A percentile compares a stretch with the other conserved stretches of the same genome.
Evolutionary conservation across 805 yeast species (phyloP).

Genomic region (Cephaloascus fragrans): DNA sequence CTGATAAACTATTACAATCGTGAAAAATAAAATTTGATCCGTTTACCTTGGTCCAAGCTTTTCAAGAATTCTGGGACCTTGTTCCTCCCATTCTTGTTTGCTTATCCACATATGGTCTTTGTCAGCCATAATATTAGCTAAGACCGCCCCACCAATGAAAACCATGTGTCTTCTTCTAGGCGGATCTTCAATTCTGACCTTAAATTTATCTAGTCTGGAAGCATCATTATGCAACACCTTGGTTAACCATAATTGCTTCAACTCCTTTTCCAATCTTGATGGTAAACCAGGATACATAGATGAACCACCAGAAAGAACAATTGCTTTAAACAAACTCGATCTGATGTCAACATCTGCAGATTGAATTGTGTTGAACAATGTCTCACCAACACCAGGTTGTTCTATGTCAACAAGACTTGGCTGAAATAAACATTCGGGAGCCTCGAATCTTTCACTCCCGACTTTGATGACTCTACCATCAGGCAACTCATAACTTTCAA

Average conservation of each 20-base stretch:
- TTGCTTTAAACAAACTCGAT: conserved; percentile 79
- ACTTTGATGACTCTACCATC: conserved; percentile 92
- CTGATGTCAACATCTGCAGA: conserved; percentile 92
- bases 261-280: conserved; percentile 87
- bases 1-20: no score
- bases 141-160: conserved; percentile 95
- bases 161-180: conserved; percentile 99
- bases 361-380: conserved; percentile 85
- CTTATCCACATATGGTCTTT: conserved; percentile 98
- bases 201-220: conserved; percentile 77
- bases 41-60: conserved; percentile 88
- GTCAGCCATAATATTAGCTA: conserved; percentile 96
- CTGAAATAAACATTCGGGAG: conserved; percentile 95
- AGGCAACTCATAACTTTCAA: conserved; percentile 86
- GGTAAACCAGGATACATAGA: conserved; percentile 99
- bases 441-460: conserved; percentile 93
- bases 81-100: conserved; percentile 96
- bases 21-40: no score
- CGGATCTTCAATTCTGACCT: conserved; percentile 95
- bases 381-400: conserved; percentile 94
- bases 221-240: conserved; percentile 84
- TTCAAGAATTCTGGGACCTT: conserved; percentile 74
- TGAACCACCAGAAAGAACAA: conserved; percentile 95
- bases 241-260: conserved; percentile 93
- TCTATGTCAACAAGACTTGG: conserved; percentile 92